Evolutionary conservation across 345 rosid genomes (phyloP).

Genomic region (Capsella bursapastoris): DNA sequence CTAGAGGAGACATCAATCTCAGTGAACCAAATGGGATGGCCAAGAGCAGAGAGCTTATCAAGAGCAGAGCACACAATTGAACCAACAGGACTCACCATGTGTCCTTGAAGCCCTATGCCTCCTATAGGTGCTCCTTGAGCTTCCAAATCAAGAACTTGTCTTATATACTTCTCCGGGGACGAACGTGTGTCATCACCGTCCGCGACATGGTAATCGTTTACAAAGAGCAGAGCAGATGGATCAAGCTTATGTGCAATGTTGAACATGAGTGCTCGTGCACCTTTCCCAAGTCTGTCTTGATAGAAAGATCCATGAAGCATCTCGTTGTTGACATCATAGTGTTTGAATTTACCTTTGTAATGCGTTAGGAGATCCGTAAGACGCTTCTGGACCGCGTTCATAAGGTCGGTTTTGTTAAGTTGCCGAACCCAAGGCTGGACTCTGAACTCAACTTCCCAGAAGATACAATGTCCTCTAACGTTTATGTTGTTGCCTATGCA

Average conservation of each 20-base stretch:
- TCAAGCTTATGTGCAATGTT: slow-evolving; percentile 73
- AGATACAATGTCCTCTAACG: slow-evolving; percentile 61
- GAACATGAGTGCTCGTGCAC: slow-evolving; percentile 69
- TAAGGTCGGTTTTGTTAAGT: slow-evolving; percentile 45
- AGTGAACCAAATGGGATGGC: slow-evolving; percentile 63
- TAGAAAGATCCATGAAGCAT: slow-evolving; percentile 80
- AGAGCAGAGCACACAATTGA: slow-evolving; percentile 56
- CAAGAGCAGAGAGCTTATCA: slow-evolving; percentile 60
- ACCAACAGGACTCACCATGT: slow-evolving; percentile 58
- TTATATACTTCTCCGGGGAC: slow-evolving; percentile 69
- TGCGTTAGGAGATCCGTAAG: slow-evolving; percentile 49
- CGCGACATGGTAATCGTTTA: slow-evolving; percentile 87
- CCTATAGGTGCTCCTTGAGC: slow-evolving; percentile 65
- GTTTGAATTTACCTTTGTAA: slow-evolving; percentile 80
- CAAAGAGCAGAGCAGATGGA: slow-evolving; percentile 71
- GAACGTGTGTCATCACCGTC: slow-evolving; percentile 77
- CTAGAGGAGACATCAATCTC: slow-evolving; percentile 63
- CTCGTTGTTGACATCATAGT: slow-evolving; percentile 70
- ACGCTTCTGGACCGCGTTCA: slow-evolving; percentile 52
- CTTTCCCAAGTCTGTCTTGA: slow-evolving; percentile 68
- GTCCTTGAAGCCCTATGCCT: slow-evolving; percentile 64
- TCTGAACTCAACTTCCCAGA: slow-evolving; percentile 58
- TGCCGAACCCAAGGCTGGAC: slow-evolving; percentile 57
- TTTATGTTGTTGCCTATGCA: slow-evolving; percentile 64
- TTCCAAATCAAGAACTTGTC: slow-evolving; percentile 66